phyloP scores from a whole-genome alignment of 495 filamentous ascomycete species.

The Penicillium ucsense region DNA sequence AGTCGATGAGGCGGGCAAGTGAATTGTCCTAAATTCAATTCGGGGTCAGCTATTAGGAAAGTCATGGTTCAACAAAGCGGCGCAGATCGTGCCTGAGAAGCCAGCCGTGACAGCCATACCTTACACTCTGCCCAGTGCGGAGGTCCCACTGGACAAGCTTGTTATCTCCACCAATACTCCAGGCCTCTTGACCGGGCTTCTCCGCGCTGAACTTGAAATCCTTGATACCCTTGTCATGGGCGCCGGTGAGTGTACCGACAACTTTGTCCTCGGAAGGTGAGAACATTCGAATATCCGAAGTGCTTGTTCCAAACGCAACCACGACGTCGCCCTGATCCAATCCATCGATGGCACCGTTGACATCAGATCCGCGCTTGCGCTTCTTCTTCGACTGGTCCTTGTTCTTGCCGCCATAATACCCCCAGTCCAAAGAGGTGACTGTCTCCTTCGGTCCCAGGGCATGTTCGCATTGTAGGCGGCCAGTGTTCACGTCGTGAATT shows the following conservation, averaged over 20 bases:
- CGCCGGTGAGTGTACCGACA: constrained; percentile 39
- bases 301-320: constrained; percentile 45
- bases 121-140: constrained; percentile 33
- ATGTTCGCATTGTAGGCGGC: constrained; percentile 48
- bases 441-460: constrained; percentile 39
- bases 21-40: constrained; percentile 28
- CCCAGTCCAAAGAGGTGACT: constrained; percentile 51
- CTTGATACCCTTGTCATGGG: constrained; percentile 43
- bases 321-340: constrained; percentile 35
- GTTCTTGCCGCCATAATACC: constrained; percentile 33
- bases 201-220: constrained; percentile 48
- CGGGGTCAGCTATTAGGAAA: too few species aligned
- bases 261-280: constrained; percentile 43
- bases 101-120: constrained; percentile 21
- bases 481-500: constrained; percentile 49
- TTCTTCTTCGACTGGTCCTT: constrained; percentile 45
- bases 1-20: constrained; percentile 34
- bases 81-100: too few species aligned
- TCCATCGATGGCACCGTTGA: constrained; percentile 31
- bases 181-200: constrained; percentile 34
- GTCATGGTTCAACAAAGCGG: too few species aligned
- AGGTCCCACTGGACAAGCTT: constrained; percentile 54
- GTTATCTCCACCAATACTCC: constrained; percentile 52
- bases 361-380: constrained; percentile 41
- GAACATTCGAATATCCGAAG: constrained; percentile 44